These are phyloP conservation scores for Neopestalotiopsis rosae DNA, from an alignment of 2,329 filamentous ascomycete species.

Conservation along the genomic window DNA sequence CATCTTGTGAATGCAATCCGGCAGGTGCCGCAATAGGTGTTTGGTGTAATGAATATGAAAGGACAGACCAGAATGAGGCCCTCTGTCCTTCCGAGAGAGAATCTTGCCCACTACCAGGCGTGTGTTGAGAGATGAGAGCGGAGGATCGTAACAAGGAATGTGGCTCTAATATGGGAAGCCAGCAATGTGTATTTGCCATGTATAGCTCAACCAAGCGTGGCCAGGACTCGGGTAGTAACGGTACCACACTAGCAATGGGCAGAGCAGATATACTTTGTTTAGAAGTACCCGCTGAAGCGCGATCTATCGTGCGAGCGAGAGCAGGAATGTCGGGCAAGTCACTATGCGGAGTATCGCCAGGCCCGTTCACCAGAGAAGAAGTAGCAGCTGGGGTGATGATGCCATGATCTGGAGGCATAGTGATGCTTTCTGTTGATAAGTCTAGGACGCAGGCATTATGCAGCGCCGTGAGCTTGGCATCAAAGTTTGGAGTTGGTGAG, in stretches of 20 bases:
- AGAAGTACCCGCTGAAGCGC: not conserved
- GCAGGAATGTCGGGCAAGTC: not conserved
- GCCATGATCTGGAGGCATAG: not conserved
- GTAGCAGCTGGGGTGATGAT: not conserved
- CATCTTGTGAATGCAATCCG: too few species aligned
- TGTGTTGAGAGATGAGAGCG: not conserved
- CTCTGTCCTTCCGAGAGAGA: not conserved
- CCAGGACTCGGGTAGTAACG: not conserved
- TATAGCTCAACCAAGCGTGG: not conserved
- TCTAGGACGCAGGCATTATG: not conserved
- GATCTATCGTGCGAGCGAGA: not conserved
- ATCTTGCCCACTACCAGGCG: not conserved
- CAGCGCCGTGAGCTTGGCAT: not conserved
- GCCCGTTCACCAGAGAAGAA: not conserved
- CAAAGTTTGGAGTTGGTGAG: not conserved
- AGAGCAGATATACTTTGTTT: not conserved
- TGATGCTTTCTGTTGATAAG: not conserved
- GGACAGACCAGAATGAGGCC: not conserved
- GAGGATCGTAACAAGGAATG: not conserved
- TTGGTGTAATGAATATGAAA: not conserved
- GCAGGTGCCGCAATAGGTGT: not conserved
- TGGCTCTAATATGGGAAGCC: constrained; percentile 3
- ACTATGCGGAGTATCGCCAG: not conserved
- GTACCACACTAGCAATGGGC: not conserved
- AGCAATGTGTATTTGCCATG: constrained; percentile 5